Evolutionary conservation across 768 basidiomycete genomes (phyloP).

Genomic region (Suillus weaverae): DNA sequence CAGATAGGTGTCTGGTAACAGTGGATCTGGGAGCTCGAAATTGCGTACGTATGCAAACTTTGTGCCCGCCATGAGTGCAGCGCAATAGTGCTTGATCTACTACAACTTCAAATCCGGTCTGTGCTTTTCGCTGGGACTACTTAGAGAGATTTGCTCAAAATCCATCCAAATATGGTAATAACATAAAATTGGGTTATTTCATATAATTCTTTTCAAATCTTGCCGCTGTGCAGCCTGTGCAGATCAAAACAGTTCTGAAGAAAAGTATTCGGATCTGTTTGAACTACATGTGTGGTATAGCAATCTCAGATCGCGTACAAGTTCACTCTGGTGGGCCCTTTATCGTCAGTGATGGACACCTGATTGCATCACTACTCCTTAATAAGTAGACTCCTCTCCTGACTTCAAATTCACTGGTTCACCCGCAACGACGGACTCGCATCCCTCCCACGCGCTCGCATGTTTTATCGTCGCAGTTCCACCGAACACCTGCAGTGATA

Average conservation of each 20-base stretch:
- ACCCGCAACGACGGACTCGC: too few relatives aligned
- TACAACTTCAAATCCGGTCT: neutral
- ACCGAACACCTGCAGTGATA: neutral
- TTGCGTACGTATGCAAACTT: constrained; percentile 87
- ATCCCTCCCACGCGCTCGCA: neutral
- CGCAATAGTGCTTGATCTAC: neutral
- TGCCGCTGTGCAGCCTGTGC: too few relatives aligned
- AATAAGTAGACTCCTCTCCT: too few relatives aligned
- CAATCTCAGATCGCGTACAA: neutral
- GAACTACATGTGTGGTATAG: neutral
- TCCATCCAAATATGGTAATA: neutral
- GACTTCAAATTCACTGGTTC: too few relatives aligned
- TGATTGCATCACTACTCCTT: too few relatives aligned
- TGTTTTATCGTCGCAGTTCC: neutral
- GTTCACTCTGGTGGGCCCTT: neutral
- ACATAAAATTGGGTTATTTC: neutral
- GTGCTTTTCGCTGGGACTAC: neutral
- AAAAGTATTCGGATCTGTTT: neutral
- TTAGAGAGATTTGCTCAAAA: neutral
- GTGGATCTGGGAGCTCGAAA: constrained; percentile 85
- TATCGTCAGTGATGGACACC: too few relatives aligned
- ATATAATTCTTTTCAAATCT: too few relatives aligned
- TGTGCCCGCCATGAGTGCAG: constrained; percentile 80
- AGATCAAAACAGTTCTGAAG: neutral
- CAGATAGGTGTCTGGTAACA: constrained; percentile 83